Conservation (phyloP, 805 yeast species). For the Metschnikowia proteae region DNA sequence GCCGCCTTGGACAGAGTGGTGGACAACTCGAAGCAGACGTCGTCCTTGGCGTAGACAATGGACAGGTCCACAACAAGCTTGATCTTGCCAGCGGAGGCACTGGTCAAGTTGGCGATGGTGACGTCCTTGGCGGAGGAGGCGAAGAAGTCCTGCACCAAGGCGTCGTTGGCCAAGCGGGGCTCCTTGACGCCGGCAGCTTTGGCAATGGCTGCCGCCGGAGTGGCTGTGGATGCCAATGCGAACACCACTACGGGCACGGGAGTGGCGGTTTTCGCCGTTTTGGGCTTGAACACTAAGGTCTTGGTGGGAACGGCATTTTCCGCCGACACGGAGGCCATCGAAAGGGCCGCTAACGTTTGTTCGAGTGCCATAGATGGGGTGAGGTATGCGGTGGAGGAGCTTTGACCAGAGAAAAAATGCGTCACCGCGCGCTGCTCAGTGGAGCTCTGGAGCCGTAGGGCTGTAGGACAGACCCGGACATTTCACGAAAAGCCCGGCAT, state of each 20-base stretch:
- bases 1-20: constrained; percentile 52
- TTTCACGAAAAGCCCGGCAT: too few species aligned
- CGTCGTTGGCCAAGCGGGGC: constrained; percentile 84
- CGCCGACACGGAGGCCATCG: constrained; percentile 52
- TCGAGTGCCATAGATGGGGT: constrained; percentile 54
- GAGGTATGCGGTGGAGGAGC: not conserved
- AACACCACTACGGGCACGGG: constrained; percentile 79
- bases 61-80: constrained; percentile 57
- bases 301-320: constrained; percentile 58
- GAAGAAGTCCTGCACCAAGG: constrained; percentile 64
- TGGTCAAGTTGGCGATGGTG: constrained; percentile 50
- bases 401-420: constrained; percentile 1
- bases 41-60: constrained; percentile 40
- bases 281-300: constrained; percentile 84
- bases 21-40: constrained; percentile 41
- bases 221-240: constrained; percentile 66
- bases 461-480: too few species aligned
- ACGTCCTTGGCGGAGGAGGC: constrained; percentile 56
- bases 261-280: constrained; percentile 75
- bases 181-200: constrained; percentile 69
- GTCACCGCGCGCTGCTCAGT: not conserved
- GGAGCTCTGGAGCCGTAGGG: too few species aligned
- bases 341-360: constrained; percentile 62
- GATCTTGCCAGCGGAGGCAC: constrained; percentile 49
- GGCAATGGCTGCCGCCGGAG: constrained; percentile 66